Evolutionary conservation across 129 eudicot genomes (phyloP).

Genomic region (Flaveria bidentis): DNA sequence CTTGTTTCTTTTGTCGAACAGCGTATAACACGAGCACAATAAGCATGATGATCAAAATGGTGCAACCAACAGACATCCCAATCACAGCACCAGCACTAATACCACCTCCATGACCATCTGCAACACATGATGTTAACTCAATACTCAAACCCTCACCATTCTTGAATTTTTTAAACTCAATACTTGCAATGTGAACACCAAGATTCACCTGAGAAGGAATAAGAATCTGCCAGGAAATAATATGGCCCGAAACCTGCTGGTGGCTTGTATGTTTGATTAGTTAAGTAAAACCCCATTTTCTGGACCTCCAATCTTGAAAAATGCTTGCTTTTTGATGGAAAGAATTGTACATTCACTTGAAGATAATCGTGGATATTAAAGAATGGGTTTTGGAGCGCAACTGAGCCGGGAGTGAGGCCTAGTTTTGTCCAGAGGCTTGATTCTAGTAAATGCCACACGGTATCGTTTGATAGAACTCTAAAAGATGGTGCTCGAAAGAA

Average conservation of each 20-base stretch:
- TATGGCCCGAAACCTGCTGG: conserved; percentile 89
- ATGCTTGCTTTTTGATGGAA: conserved; percentile 62
- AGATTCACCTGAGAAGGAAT: conserved; percentile 64
- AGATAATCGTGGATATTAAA: conserved; percentile 72
- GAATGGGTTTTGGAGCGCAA: conserved; percentile 68
- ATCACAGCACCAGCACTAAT: conserved; percentile 40
- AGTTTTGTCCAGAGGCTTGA: conserved; percentile 77
- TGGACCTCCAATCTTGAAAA: conserved; percentile 67
- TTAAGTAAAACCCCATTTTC: conserved; percentile 72
- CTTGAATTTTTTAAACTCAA: background rate
- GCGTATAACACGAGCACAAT: conserved; percentile 69
- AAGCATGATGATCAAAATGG: conserved; percentile 59
- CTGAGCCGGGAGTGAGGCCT: conserved; percentile 72
- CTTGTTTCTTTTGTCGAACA: conserved; percentile 70
- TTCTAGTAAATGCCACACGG: conserved; percentile 67
- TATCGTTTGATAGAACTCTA: conserved; percentile 58
- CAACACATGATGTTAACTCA: conserved; percentile 19
- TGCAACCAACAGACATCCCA: conserved; percentile 62
- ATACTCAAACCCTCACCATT: background rate
- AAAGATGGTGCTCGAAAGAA: conserved; percentile 87
- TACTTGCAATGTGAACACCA: background rate
- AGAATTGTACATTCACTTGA: conserved; percentile 64
- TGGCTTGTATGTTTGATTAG: conserved; percentile 89
- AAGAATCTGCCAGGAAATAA: conserved; percentile 70
- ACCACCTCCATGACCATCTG: conserved; percentile 49